Base-by-base conservation (phyloP, 768 basidiomycete species). In the Rhodotorula taiwanensis region DNA sequence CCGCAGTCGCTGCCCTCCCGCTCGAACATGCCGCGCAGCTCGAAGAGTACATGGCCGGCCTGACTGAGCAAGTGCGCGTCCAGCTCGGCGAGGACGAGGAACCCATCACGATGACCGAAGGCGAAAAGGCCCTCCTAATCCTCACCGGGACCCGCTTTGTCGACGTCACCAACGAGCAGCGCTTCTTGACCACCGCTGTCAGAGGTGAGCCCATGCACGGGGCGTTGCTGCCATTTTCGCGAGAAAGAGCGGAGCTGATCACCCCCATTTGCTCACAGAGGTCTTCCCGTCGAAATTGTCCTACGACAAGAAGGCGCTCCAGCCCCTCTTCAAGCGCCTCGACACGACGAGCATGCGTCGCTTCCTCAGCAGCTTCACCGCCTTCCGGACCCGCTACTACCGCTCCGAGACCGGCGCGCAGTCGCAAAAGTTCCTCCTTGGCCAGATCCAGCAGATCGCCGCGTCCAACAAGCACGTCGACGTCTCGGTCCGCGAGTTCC, bases 381-480 rank as follows among this genome's bases (percentile, higher is more conserved):
- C 41, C 18, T 78, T 77, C 74, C 62, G 75, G 55, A 78, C 75
- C 3, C 70, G 78, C 21, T 77, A 78, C 70, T 79, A 79, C 72
- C 74, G 77, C 16, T 75, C 74, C 7, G 70, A 71, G n/a, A 76
- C 76, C 0, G 79, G 79, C 21, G 75, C 74, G 60, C 71, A 77
- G 67, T 74, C 73, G 18, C 74, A 77, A 63, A 66, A 74, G 58
- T 78, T 75, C 73, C 70, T 79, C n/a, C 70, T 78, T 31, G 65
- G 64, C 52, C 71, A 72, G 50, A 65, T 78, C 63, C 63, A 74
- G 56, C 66, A 75, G 72, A 74, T 65, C 52, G 67, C 67, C 28
- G 41, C 53, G 31, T 34, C 27, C 31, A 51, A 57, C 54, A 65
- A 65, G 34, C 41, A 55, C 25, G 44, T 73, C 54, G 50, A 60